Evolutionary conservation across 1,139 yeast genomes (phyloP).

Genomic region (Kluyveromyces sp.): DNA sequence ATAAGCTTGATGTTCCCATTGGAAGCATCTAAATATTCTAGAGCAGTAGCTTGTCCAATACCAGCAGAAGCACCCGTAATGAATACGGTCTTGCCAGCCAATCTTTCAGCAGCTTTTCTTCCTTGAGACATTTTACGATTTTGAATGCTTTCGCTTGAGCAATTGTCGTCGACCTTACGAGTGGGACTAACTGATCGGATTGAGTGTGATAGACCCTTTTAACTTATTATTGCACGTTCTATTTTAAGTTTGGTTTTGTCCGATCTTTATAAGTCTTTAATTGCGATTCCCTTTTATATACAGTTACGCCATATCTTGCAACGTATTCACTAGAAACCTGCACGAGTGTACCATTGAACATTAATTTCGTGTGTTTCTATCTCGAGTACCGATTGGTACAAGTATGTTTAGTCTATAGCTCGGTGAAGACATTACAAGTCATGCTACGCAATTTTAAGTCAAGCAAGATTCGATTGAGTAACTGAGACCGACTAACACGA

Average conservation of each 20-base stretch:
- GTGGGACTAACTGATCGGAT: too few relatives aligned
- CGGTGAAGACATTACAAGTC: neutral
- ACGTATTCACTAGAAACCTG: too few relatives aligned
- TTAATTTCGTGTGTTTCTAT: neutral
- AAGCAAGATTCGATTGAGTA: too few relatives aligned
- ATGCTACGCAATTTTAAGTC: neutral
- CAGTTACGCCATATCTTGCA: neutral
- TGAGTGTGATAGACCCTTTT: too few relatives aligned
- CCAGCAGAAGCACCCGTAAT: slow-evolving; percentile 44
- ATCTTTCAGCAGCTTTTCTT: slow-evolving; percentile 34
- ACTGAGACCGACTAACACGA: too few relatives aligned
- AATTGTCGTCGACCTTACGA: neutral
- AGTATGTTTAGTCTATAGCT: too few relatives aligned
- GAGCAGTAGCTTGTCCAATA: slow-evolving; percentile 73
- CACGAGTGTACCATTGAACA: too few relatives aligned
- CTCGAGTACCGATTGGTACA: neutral
- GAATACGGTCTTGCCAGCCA: slow-evolving; percentile 38
- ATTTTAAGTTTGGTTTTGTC: neutral
- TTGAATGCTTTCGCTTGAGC: neutral
- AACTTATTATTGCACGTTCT: too few relatives aligned
- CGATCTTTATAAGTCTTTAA: neutral
- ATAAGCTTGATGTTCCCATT: slow-evolving; percentile 60
- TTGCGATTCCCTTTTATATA: neutral
- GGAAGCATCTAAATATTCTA: slow-evolving; percentile 62
- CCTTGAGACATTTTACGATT: slow-evolving; percentile 33